A percentile compares a stretch with the other conserved stretches of the same genome.
Conservation (phyloP, 352 stramenopile species). For the Globisporangium rhizosaccharum region DNA sequence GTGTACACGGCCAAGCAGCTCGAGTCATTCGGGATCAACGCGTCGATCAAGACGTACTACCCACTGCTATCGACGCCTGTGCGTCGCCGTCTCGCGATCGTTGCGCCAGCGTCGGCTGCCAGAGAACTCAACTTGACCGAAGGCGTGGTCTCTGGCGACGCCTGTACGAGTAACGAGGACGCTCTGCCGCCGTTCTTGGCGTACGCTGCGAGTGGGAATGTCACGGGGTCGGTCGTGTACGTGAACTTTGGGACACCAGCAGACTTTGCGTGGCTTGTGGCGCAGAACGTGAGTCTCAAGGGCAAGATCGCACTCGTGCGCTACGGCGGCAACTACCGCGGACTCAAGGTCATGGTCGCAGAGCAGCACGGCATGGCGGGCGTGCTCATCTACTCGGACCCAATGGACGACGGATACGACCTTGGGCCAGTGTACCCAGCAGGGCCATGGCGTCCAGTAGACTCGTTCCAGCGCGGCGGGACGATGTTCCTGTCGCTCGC, state of each 20-base stretch:
- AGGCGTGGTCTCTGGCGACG: constrained; percentile 24
- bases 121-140: constrained; percentile 55
- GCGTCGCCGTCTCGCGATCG: constrained; percentile 34
- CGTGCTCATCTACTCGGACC: constrained; percentile 88
- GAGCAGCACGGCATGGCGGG: constrained; percentile 68
- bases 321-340: constrained; percentile 78
- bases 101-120: constrained; percentile 25
- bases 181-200: constrained; percentile 74
- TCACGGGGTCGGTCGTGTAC: constrained; percentile 74
- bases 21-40: constrained; percentile 51
- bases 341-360: constrained; percentile 81
- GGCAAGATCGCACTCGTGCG: constrained; percentile 81
- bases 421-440: constrained; percentile 68
- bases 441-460: constrained; percentile 69
- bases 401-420: constrained; percentile 72
- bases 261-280: constrained; percentile 79
- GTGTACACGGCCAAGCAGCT: constrained; percentile 53
- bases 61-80: constrained; percentile 62
- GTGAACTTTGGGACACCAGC: constrained; percentile 79
- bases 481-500: constrained; percentile 74
- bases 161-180: constrained; percentile 46
- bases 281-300: constrained; percentile 57
- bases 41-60: constrained; percentile 60
- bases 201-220: constrained; percentile 73
- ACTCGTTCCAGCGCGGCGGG: constrained; percentile 84